phyloP scores from a whole-genome alignment of 106 monocot species.

The Xerophyta viscosa region DNA sequence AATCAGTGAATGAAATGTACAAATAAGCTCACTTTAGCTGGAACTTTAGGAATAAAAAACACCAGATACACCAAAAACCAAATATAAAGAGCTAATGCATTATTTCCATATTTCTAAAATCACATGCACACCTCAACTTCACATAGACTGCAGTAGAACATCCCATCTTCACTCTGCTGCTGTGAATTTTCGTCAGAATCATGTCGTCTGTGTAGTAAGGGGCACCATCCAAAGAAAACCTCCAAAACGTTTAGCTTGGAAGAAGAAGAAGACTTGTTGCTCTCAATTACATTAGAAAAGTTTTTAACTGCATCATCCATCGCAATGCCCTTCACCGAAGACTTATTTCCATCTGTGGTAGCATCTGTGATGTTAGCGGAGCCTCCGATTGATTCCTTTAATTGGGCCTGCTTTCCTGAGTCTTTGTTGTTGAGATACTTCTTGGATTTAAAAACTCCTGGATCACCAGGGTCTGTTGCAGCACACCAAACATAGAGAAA shows the following conservation, averaged over 20 bases:
- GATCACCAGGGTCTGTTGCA: slow-evolving; percentile 72
- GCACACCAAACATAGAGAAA: slow-evolving; percentile 78
- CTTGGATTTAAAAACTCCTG: slow-evolving; percentile 76
- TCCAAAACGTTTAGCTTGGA: slow-evolving; percentile 9
- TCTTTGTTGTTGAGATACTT: slow-evolving; percentile 42
- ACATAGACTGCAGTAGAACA: slow-evolving; percentile 89
- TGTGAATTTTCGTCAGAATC: slow-evolving; percentile 29
- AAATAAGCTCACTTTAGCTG: too few species aligned
- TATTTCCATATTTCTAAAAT: too few species aligned
- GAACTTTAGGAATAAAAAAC: too few species aligned
- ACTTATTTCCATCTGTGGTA: slow-evolving; percentile 14
- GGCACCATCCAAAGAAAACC: slow-evolving; percentile 35
- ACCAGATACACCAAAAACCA: too few species aligned
- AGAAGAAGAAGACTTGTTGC: slow-evolving; percentile 7
- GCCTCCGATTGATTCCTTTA: slow-evolving; percentile 16
- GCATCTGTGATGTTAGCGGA: slow-evolving; percentile 20
- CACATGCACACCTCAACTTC: slow-evolving; percentile 79
- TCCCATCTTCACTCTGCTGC: slow-evolving; percentile 76
- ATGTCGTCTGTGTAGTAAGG: slow-evolving; percentile 15
- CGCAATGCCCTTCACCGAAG: slow-evolving; percentile 2
- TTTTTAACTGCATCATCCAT: slow-evolving; percentile 7
- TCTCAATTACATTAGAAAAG: slow-evolving; percentile 14
- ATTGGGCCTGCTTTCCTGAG: slow-evolving; percentile 10
- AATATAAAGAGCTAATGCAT: too few species aligned
- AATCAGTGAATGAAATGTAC: too few species aligned